phyloP scores from a whole-genome alignment of 2,329 filamentous ascomycete genomes.

The Verticillium klebahnii region DNA sequence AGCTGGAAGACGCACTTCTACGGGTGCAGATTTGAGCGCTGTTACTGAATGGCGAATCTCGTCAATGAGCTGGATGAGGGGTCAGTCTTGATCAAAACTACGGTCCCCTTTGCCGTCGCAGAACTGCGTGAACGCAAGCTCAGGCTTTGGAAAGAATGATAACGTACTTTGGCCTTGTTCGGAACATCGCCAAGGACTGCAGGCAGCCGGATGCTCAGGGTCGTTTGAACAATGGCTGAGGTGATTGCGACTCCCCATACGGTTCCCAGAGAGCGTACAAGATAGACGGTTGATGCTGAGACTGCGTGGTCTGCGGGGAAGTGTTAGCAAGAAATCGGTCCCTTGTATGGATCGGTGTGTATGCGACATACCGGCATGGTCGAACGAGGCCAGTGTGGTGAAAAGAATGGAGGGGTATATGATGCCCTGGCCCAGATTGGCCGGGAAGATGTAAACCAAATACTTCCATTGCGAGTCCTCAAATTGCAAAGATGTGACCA shows the following conservation, averaged over 20 bases:
- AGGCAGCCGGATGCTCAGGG: slow-evolving; percentile 49
- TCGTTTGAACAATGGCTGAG: slow-evolving; percentile 59
- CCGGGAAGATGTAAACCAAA: slow-evolving; percentile 51
- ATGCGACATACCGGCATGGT: slow-evolving; percentile 45
- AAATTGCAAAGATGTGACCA: slow-evolving; percentile 45
- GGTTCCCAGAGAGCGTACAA: slow-evolving; percentile 57
- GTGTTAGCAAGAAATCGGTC: neutral
- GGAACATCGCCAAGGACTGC: slow-evolving; percentile 48
- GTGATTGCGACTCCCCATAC: slow-evolving; percentile 62
- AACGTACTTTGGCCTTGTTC: slow-evolving; percentile 53
- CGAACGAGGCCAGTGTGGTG: slow-evolving; percentile 58
- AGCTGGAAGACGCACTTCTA: slow-evolving; percentile 51
- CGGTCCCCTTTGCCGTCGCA: neutral
- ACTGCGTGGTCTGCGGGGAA: slow-evolving; percentile 52
- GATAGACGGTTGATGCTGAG: slow-evolving; percentile 57
- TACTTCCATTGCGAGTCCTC: slow-evolving; percentile 50
- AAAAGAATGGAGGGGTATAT: slow-evolving; percentile 56
- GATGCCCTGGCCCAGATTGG: slow-evolving; percentile 56
- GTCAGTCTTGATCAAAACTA: slow-evolving; percentile 9
- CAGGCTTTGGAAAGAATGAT: neutral
- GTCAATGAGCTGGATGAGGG: slow-evolving; percentile 46
- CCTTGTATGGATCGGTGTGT: neutral
- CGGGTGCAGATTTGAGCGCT: slow-evolving; percentile 47
- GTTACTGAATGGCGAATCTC: slow-evolving; percentile 58
- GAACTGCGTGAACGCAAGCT: no score